These are phyloP conservation scores for Pachyrhizus erosus DNA, from an alignment of 306 rosid genomes.

Conservation along the genomic window DNA sequence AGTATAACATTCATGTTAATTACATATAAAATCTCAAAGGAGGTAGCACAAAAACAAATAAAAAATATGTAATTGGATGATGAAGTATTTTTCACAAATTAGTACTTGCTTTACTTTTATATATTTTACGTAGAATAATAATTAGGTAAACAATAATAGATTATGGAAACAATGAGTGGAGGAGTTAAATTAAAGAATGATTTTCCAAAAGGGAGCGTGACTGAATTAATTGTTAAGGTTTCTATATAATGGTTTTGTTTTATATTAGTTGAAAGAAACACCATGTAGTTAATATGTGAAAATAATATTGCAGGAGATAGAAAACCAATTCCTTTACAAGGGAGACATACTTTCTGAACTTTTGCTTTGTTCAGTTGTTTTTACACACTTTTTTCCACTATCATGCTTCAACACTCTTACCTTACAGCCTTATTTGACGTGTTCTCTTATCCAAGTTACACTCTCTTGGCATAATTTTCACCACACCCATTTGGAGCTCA, in stretches of 20 bases:
- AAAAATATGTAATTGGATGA: too few relatives aligned
- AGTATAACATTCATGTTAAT: too few relatives aligned
- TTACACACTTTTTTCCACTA: slow-evolving; percentile 45
- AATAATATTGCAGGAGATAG: slow-evolving; percentile 19
- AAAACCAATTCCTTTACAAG: slow-evolving; percentile 47
- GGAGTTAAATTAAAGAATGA: background rate
- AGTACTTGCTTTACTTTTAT: background rate
- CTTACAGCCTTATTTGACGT: slow-evolving; percentile 49
- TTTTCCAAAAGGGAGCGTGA: background rate
- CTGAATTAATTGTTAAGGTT: slow-evolving; percentile 34
- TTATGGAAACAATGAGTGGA: background rate
- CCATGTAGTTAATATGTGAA: slow-evolving; percentile 25
- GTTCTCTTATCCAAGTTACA: slow-evolving; percentile 42
- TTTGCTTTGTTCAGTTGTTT: slow-evolving; percentile 48
- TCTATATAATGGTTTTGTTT: slow-evolving; percentile 34
- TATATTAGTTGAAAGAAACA: slow-evolving; percentile 34
- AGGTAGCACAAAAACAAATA: too few relatives aligned
- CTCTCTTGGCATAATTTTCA: slow-evolving; percentile 36
- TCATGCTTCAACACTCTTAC: slow-evolving; percentile 36
- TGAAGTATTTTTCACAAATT: too few relatives aligned
- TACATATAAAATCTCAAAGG: too few relatives aligned
- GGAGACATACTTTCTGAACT: slow-evolving; percentile 54
- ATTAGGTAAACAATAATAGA: slow-evolving; percentile 8
- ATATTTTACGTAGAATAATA: background rate
- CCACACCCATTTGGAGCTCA: slow-evolving; percentile 31